A percentile compares a stretch with the other conserved stretches of the same genome.
phyloP scores from a whole-genome alignment of 306 rosid genomes.

The Astragalus membranaceus region DNA sequence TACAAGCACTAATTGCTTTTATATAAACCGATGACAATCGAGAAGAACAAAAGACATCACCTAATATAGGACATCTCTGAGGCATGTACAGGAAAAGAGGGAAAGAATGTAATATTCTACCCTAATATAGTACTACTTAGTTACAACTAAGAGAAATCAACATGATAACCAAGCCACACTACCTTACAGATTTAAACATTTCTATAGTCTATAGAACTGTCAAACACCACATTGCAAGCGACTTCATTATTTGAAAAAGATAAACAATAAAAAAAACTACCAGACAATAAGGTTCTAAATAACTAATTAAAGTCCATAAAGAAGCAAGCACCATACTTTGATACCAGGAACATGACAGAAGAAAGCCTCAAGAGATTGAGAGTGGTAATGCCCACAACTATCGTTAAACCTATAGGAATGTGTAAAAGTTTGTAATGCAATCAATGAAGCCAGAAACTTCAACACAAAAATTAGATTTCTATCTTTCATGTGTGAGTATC shows the following conservation, averaged over 20 bases:
- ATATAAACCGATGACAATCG: no score
- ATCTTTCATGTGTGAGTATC: no score
- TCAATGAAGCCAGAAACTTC: neutral
- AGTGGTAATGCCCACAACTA: conserved; percentile 98
- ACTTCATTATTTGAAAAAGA: neutral
- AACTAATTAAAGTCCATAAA: conserved; percentile 7
- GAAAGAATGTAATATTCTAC: no score
- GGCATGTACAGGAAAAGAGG: no score
- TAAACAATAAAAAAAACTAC: neutral
- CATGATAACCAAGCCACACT: neutral
- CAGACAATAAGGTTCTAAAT: neutral
- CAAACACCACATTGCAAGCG: neutral
- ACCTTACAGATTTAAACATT: neutral
- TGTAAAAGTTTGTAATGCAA: neutral
- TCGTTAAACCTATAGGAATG: conserved; percentile 65
- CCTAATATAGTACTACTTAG: no score
- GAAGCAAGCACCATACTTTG: conserved; percentile 57
- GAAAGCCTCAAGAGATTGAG: conserved; percentile 98
- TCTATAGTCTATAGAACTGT: neutral
- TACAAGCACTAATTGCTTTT: no score
- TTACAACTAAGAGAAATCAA: no score
- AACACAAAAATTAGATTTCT: neutral
- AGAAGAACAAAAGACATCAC: no score
- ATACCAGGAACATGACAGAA: conserved; percentile 97
- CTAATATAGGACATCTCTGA: no score